Evolutionary conservation across 1,139 yeast genomes (phyloP).

Genomic region (Schizosaccharomyces versatilis): DNA sequence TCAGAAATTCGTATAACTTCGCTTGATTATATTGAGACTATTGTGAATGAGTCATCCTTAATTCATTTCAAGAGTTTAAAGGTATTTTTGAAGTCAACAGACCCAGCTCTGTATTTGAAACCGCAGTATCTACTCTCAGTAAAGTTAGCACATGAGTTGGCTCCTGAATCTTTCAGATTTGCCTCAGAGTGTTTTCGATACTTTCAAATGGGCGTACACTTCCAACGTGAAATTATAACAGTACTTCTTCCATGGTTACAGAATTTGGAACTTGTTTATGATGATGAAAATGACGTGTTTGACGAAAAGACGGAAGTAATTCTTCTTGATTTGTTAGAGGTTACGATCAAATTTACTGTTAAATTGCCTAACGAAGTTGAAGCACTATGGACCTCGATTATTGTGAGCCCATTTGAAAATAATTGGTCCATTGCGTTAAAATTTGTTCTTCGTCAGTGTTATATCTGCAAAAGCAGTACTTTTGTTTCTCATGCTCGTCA

Average conservation of each 20-base stretch:
- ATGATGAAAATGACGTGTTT: conserved; percentile 29
- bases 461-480: conserved; percentile 45
- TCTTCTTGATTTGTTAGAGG: conserved; percentile 57
- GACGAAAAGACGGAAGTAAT: conserved; percentile 36
- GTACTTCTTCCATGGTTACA: conserved; percentile 81
- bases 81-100: conserved; percentile 14
- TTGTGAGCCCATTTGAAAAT: conserved; percentile 39
- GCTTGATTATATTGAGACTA: not conserved
- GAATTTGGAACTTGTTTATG: conserved; percentile 39
- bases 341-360: conserved; percentile 56
- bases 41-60: not conserved
- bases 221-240: conserved; percentile 56
- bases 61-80: not conserved
- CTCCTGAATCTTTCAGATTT: conserved; percentile 36
- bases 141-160: conserved; percentile 34
- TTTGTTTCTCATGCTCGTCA: conserved; percentile 67
- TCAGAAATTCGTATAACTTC: not conserved
- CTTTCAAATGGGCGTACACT: conserved; percentile 30
- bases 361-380: conserved; percentile 68
- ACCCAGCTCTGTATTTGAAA: conserved; percentile 55
- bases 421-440: conserved; percentile 56
- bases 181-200: conserved; percentile 54
- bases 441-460: conserved; percentile 44
- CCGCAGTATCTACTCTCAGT: conserved; percentile 50
- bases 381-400: conserved; percentile 84